phyloP scores from a whole-genome alignment of 2,329 filamentous ascomycete genomes.

The Penicillium sp. region DNA sequence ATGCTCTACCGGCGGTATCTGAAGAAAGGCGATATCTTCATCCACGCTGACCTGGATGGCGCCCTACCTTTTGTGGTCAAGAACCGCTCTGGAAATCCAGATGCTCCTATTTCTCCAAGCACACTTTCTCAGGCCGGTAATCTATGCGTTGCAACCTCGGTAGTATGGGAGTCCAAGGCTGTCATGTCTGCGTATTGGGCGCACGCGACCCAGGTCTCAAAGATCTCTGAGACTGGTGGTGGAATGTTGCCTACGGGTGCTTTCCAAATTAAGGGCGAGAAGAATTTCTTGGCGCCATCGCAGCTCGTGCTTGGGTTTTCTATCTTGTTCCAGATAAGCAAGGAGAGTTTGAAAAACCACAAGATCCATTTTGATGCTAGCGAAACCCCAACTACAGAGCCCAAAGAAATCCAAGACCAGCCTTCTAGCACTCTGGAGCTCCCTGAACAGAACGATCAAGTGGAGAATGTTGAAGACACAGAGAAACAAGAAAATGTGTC shows the following conservation, averaged over 20 bases:
- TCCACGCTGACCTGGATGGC: constrained; percentile 84
- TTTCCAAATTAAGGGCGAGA: constrained; percentile 80
- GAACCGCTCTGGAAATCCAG: constrained; percentile 73
- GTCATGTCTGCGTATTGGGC: constrained; percentile 98
- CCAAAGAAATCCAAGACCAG: background rate
- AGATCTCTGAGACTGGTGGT: constrained; percentile 76
- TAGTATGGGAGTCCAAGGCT: constrained; percentile 94
- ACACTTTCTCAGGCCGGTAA: constrained; percentile 89
- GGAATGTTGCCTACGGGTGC: constrained; percentile 71
- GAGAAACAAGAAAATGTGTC: constrained; percentile 9
- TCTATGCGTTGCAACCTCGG: constrained; percentile 79
- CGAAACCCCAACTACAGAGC: constrained; percentile 20
- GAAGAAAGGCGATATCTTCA: constrained; percentile 85
- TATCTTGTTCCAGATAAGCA: constrained; percentile 82
- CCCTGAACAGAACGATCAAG: background rate
- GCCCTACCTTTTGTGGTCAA: constrained; percentile 86
- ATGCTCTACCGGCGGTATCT: constrained; percentile 85
- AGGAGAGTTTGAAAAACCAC: constrained; percentile 80
- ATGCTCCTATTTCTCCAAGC: constrained; percentile 86
- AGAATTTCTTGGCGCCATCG: constrained; percentile 86
- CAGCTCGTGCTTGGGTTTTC: constrained; percentile 86
- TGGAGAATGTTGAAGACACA: constrained; percentile 27
- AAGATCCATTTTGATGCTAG: constrained; percentile 59
- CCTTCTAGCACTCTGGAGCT: constrained; percentile 1
- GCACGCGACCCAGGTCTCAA: constrained; percentile 82